Percentiles rank a stretch among this genome's conserved stretches.
Conservation (phyloP, 2,329 filamentous ascomycete genomes). For the Myriangium duriaei region DNA sequence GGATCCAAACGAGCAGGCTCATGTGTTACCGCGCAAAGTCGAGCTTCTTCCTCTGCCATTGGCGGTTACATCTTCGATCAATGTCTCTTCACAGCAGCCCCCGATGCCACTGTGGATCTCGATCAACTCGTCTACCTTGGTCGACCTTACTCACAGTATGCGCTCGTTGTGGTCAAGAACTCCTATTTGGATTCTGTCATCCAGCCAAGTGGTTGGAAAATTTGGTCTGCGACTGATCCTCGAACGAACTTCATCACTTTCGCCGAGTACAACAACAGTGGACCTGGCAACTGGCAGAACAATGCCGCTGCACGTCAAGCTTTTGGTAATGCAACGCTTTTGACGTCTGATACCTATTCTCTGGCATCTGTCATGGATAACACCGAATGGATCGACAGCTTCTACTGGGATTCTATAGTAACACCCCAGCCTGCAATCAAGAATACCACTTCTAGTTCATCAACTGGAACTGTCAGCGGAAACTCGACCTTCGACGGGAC, state of each 20-base stretch:
- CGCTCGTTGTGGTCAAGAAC: slow-evolving; percentile 16
- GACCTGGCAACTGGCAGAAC: slow-evolving; percentile 24
- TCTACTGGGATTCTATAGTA: slow-evolving; percentile 26
- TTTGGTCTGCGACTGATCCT: slow-evolving; percentile 16
- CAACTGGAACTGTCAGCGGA: slow-evolving; percentile 18
- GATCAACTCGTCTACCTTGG: slow-evolving; percentile 20
- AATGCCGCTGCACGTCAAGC: slow-evolving; percentile 24
- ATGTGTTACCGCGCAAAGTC: slow-evolving; percentile 29
- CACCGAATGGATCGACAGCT: slow-evolving; percentile 28
- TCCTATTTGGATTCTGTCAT: slow-evolving; percentile 15
- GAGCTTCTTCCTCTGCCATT: slow-evolving; percentile 22
- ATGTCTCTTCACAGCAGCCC: slow-evolving; percentile 19
- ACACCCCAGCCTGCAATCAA: slow-evolving; percentile 20
- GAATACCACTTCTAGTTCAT: slow-evolving; percentile 14
- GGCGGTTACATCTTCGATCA: slow-evolving; percentile 28
- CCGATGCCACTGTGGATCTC: slow-evolving; percentile 22
- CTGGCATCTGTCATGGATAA: slow-evolving; percentile 25
- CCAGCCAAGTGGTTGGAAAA: slow-evolving; percentile 21
- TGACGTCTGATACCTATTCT: slow-evolving; percentile 25
- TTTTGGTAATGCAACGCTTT: slow-evolving; percentile 25
- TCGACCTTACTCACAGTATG: slow-evolving; percentile 15
- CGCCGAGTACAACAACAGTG: slow-evolving; percentile 15
- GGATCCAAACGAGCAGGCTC: slow-evolving; percentile 24
- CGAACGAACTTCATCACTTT: slow-evolving; percentile 16
- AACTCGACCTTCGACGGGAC: slow-evolving; percentile 23